Evolutionary conservation across 768 basidiomycete genomes (phyloP).

Genomic region (Podaxis sp.): DNA sequence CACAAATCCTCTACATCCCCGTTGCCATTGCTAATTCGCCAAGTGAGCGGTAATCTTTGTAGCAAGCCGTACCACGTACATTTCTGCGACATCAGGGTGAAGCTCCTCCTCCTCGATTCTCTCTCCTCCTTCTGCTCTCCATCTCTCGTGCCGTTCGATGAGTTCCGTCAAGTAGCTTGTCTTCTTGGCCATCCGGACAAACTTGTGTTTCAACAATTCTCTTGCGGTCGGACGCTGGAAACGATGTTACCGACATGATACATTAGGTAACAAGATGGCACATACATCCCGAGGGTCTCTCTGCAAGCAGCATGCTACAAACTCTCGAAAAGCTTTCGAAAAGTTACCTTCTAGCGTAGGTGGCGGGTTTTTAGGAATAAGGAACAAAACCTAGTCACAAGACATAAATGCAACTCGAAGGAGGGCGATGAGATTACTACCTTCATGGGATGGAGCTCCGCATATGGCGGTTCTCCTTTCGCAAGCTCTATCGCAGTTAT

Average conservation of each 20-base stretch:
- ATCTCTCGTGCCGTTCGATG: conserved; percentile 91
- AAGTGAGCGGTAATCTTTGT: conserved; percentile 3
- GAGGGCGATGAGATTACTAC: conserved; percentile 34
- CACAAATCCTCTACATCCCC: conserved; percentile 82
- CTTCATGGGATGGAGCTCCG: conserved; percentile 99
- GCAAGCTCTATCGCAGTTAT: conserved; percentile 98
- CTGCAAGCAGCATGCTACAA: conserved; percentile 89
- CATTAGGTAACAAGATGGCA: conserved; percentile 14
- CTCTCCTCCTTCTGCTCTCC: conserved; percentile 88
- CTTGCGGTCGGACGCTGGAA: conserved; percentile 88
- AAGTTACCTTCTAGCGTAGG: conserved; percentile 89
- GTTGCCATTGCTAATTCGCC: conserved; percentile 40
- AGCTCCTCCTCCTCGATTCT: conserved; percentile 70
- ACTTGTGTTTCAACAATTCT: conserved; percentile 95
- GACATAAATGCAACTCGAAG: conserved; percentile 17
- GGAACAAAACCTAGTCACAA: conserved; percentile 79
- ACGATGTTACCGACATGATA: conserved; percentile 18
- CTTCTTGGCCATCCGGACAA: conserved; percentile 93
- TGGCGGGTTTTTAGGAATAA: conserved; percentile 97
- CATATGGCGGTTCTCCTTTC: conserved; percentile 97
- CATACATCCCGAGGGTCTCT: conserved; percentile 89
- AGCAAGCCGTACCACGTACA: conserved; percentile 41
- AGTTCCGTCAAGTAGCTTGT: conserved; percentile 92
- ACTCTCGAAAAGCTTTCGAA: conserved; percentile 91
- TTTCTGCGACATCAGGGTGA: conserved; percentile 50